phyloP scores from a whole-genome alignment of 2,329 filamentous ascomycete genomes.

The Talaromyces islandicus region DNA sequence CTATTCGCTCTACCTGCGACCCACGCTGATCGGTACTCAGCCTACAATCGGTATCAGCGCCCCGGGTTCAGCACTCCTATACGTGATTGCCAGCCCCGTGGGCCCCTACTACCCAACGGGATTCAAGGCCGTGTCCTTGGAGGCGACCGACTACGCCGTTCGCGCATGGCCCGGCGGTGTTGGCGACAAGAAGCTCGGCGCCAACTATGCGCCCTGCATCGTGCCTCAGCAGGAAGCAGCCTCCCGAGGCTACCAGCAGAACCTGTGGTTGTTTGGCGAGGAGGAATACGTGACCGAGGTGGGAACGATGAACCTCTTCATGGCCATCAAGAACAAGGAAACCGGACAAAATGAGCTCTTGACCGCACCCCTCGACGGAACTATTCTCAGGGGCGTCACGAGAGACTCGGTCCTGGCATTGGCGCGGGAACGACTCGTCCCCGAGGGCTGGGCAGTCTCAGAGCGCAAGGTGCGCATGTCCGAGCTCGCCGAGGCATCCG shows the following conservation, averaged over 20 bases:
- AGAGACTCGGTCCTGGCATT: constrained; percentile 84
- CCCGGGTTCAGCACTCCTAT: constrained; percentile 87
- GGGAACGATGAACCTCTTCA: constrained; percentile 98
- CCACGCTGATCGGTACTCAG: constrained; percentile 96
- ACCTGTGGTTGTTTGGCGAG: constrained; percentile 93
- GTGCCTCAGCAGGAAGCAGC: constrained; percentile 92
- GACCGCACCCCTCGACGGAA: constrained; percentile 94
- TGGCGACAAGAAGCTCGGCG: constrained; percentile 95
- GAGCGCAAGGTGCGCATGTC: constrained; percentile 92
- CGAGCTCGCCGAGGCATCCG: constrained; percentile 72
- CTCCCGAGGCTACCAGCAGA: constrained; percentile 91
- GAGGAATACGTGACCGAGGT: constrained; percentile 96
- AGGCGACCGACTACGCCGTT: constrained; percentile 94
- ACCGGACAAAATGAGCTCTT: constrained; percentile 87
- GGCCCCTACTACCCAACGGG: constrained; percentile 97
- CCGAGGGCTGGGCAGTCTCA: constrained; percentile 79
- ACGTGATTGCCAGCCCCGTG: constrained; percentile 91
- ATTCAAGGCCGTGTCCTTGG: constrained; percentile 93
- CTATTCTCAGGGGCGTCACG: constrained; percentile 91
- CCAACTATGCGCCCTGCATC: constrained; percentile 99
- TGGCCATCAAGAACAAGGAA: constrained; percentile 74
- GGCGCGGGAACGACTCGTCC: constrained; percentile 73
- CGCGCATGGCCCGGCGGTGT: constrained; percentile 97
- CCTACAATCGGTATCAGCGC: constrained; percentile 85
- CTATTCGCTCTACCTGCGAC: constrained; percentile 92